Percentiles rank a stretch among this genome's conserved stretches.
These are phyloP conservation scores for Aegilops longissima DNA, from an alignment of 176 grass and related monocot genomes.

Conservation along the genomic window DNA sequence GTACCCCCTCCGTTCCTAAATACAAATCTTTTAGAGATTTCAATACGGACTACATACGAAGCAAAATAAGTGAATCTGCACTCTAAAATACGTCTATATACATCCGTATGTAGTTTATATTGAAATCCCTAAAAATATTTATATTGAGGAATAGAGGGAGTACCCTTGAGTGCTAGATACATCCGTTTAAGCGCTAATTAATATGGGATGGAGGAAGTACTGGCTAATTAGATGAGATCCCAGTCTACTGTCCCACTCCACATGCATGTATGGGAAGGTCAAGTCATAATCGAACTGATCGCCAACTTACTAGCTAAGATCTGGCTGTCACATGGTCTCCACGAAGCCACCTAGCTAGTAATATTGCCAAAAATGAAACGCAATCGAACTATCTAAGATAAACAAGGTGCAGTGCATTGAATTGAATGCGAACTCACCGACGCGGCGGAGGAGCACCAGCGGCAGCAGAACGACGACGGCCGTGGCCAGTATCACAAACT, in stretches of 20 bases:
- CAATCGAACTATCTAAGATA: background rate
- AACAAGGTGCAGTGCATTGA: background rate
- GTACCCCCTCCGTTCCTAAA: no score
- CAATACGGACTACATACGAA: no score
- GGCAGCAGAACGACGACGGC: conserved; percentile 61
- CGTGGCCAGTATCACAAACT: conserved; percentile 54
- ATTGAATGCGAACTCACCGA: conserved; percentile 49
- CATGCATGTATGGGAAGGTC: background rate
- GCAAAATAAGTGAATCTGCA: no score
- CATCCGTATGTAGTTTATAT: no score
- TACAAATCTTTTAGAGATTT: no score
- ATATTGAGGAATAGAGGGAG: no score
- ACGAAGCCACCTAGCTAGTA: background rate
- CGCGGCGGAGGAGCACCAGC: conserved; percentile 69
- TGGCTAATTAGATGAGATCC: background rate
- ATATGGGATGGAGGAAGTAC: no score
- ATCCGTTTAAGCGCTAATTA: no score
- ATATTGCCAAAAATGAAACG: background rate
- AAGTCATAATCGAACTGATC: background rate
- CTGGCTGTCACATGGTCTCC: background rate
- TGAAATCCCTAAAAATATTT: no score
- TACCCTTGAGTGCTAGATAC: no score
- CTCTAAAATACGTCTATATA: no score
- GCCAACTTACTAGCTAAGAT: background rate
- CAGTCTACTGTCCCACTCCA: background rate